Conservation (phyloP, 2,329 filamentous ascomycete genomes). For the Paecilomyces variotii region DNA sequence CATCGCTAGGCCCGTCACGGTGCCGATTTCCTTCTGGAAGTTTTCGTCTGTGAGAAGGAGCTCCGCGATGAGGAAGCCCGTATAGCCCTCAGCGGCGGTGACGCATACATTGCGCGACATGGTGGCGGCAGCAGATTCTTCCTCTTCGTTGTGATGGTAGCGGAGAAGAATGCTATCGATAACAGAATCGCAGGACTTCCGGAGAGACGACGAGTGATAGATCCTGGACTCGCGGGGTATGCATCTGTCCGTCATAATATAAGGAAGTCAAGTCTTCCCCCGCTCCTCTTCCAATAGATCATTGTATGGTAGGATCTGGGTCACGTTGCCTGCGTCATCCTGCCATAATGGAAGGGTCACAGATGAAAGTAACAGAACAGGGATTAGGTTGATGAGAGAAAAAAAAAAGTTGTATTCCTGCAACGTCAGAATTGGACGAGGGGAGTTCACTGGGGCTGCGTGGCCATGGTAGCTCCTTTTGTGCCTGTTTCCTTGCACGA, state of each 20-base stretch:
- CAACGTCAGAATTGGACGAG: neutral
- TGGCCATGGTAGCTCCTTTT: neutral
- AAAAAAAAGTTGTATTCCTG: neutral
- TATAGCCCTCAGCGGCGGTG: slow-evolving; percentile 44
- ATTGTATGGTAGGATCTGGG: slow-evolving; percentile 10
- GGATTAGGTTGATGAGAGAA: neutral
- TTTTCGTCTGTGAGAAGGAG: slow-evolving; percentile 37
- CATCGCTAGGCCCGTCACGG: slow-evolving; percentile 35
- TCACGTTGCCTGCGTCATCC: slow-evolving; percentile 10
- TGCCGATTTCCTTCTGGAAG: slow-evolving; percentile 37
- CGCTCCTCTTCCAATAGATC: neutral
- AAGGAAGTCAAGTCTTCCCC: neutral
- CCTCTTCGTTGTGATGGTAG: neutral
- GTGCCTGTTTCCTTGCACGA: neutral
- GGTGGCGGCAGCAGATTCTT: neutral
- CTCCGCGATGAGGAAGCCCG: slow-evolving; percentile 45
- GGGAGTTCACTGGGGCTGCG: neutral
- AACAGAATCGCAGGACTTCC: neutral
- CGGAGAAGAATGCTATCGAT: neutral
- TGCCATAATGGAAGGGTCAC: slow-evolving; percentile 12
- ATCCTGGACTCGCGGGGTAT: neutral
- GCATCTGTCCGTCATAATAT: neutral
- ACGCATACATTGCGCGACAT: slow-evolving; percentile 45
- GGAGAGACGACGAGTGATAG: neutral
- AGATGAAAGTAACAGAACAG: slow-evolving; percentile 2